Evolutionary conservation across 106 monocot species (phyloP), one percentile per base, ranked within the genome.

Genomic region (Ottelia alismoides): DNA sequence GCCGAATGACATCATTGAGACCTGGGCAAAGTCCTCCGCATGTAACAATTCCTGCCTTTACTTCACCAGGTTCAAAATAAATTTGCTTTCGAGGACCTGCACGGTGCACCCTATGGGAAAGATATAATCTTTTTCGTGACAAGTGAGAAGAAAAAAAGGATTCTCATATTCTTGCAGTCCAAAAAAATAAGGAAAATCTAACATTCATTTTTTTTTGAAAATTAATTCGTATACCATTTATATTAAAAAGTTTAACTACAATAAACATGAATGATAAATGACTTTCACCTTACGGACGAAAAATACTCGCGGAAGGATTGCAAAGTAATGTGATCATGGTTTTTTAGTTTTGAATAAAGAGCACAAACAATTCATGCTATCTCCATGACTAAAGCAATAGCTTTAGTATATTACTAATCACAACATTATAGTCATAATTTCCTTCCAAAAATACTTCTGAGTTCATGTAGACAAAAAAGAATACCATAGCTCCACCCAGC

Each of bases 1-100:
- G 61, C 11, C 61, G 27, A 22, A 61, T 61, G 48, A 61, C 61
- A 48, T 61, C 61, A 49, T 61, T 61, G 48, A 61, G 61, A 48
- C 61, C 61, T 20, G 61, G 61, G 48, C 61, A 61, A 21, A 61
- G 61, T 2, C 61, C 61, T 27, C 61, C 61, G 61, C 61, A 11
- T 61, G 47, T 29, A 61, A 47, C 0, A n/a, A n/a, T n/a, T n/a
- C n/a, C n/a, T n/a, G n/a, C n/a, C n/a, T n/a, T n/a, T n/a, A n/a
- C n/a, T n/a, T 24, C 26, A 3, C 22, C 48, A 16, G 61, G 61
- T 3, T 49, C 48, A 30, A 49, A 61, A 30, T 49, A 61, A 16
- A 61, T 61, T 45, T 61, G 47, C 49, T 61, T 49, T 3, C 61
- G n/a, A 16, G 61, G 61, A 0, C 61, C 61, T 11, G 61, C 61